Conservation (phyloP, 768 basidiomycete genomes). For the Russula sp. region DNA sequence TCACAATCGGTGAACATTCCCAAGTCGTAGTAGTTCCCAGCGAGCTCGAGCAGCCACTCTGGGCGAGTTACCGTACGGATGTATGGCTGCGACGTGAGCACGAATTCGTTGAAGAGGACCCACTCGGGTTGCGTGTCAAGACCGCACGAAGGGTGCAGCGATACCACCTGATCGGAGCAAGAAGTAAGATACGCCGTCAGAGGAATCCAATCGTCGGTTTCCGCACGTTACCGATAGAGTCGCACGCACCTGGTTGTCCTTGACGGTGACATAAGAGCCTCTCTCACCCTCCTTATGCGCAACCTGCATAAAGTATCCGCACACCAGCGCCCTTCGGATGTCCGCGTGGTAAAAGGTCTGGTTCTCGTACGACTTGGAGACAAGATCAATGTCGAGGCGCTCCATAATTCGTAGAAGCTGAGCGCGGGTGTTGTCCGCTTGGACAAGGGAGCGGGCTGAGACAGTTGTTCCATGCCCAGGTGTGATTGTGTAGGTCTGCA, state of each 20-base stretch:
- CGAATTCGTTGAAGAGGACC: slow-evolving; percentile 93
- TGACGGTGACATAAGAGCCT: slow-evolving; percentile 80
- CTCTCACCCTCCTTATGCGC: slow-evolving; percentile 93
- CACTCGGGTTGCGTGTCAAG: slow-evolving; percentile 83
- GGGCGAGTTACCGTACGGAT: slow-evolving; percentile 87
- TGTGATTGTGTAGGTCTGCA: slow-evolving; percentile 48
- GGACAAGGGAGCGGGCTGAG: slow-evolving; percentile 69
- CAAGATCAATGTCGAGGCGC: slow-evolving; percentile 69
- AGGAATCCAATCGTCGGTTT: neutral
- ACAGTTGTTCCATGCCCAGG: slow-evolving; percentile 94
- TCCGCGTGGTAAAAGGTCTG: slow-evolving; percentile 44
- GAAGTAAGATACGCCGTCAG: slow-evolving; percentile 35
- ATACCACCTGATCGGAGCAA: slow-evolving; percentile 43
- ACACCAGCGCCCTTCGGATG: slow-evolving; percentile 77
- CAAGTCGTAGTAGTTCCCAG: slow-evolving; percentile 63
- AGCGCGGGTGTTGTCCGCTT: slow-evolving; percentile 89
- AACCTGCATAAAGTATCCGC: slow-evolving; percentile 97
- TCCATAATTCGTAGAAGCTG: slow-evolving; percentile 92
- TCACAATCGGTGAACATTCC: slow-evolving; percentile 50
- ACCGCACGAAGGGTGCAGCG: slow-evolving; percentile 81
- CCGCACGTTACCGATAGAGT: neutral
- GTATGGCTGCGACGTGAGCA: slow-evolving; percentile 79
- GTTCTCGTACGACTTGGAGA: slow-evolving; percentile 60
- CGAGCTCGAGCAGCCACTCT: slow-evolving; percentile 74
- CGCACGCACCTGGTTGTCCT: slow-evolving; percentile 83